Evolutionary conservation across 257 asterid genomes (phyloP), one percentile per base, ranked within the genome.

Genomic region (Verbascum thapsus): DNA sequence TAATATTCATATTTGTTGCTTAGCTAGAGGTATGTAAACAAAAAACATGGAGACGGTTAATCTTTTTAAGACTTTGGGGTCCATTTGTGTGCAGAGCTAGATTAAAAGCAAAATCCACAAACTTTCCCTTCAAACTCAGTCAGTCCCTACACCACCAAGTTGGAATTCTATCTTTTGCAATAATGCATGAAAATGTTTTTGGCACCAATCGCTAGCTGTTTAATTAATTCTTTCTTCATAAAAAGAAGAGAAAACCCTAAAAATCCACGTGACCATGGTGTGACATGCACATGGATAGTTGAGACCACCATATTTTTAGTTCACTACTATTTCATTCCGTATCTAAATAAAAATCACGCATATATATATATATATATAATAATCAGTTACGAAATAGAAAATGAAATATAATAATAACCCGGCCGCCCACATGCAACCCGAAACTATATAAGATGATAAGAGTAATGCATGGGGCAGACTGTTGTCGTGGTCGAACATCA

Each of bases 231-330:
- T 18, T 32, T 7, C 20, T 49, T 57, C 39, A 40, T 13, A 67
- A 41, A 52, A 43, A 61, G 32, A 32, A 51, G 32, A 12, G 11
- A 7, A 68, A 68, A 51, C 53, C 64, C 76, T 64, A 53, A 10
- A 4, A 39, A 39, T 45, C 30, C 71, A 70, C 62, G 57, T 63
- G 72, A 23, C 51, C 42, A 62, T 41, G 74, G 37, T 61, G 69
- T 77, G 82, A 76, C 69, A 69, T 69, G 64, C 82, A 77, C 76
- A 66, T 77, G 76, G n/a, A n/a, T n/a, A 73, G 60, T 53, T 67
- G 66, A 78, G 81, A 8, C 74, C 72, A 66, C 72, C 53, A 45
- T 39, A 63, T 60, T 76, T n/a, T n/a, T n/a, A n/a, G n/a, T n/a
- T n/a, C n/a, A n/a, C n/a, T n/a, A n/a, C n/a, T n/a, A n/a, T n/a